A percentile compares a stretch with the other conserved stretches of the same genome.
phyloP scores from a whole-genome alignment of 164 flowering plant genomes.

The Santalum album region DNA sequence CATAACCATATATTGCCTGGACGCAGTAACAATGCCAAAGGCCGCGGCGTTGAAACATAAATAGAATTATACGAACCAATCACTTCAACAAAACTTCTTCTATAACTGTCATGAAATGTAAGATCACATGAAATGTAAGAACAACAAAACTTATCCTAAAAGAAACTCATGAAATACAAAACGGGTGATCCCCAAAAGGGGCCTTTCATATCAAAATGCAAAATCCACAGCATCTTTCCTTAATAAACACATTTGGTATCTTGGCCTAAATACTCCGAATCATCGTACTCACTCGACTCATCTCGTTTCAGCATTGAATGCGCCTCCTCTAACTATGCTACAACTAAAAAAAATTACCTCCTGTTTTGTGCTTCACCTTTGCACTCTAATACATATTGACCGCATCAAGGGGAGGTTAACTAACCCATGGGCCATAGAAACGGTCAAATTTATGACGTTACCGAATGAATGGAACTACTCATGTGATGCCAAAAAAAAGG shows the following conservation, averaged over 20 bases:
- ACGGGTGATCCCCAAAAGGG: constrained; percentile 16
- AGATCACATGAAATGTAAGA: too few relatives aligned
- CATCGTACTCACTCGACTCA: too few relatives aligned
- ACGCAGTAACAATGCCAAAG: too few relatives aligned
- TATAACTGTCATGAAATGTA: too few relatives aligned
- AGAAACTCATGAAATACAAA: constrained; percentile 28
- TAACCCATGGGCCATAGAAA: not conserved
- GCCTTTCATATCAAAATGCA: constrained; percentile 11
- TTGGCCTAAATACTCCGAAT: too few relatives aligned
- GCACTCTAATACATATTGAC: constrained; percentile 13
- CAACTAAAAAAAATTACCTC: constrained; percentile 20
- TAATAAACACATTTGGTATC: constrained; percentile 24
- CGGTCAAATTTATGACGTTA: not conserved
- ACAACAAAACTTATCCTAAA: too few relatives aligned
- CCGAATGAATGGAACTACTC: constrained; percentile 9
- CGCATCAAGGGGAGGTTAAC: not conserved
- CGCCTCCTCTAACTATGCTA: constrained; percentile 38
- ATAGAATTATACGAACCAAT: too few relatives aligned
- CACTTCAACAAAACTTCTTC: too few relatives aligned
- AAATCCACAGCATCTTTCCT: constrained; percentile 19
- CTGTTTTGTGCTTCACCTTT: constrained; percentile 23
- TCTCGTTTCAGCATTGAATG: too few relatives aligned
- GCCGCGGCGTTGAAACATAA: too few relatives aligned
- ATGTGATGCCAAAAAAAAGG: too few relatives aligned
- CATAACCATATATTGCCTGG: too few relatives aligned